Evolutionary conservation across 1,284 basidiomycete species (phyloP).

Genomic region (Melampsora americana): DNA sequence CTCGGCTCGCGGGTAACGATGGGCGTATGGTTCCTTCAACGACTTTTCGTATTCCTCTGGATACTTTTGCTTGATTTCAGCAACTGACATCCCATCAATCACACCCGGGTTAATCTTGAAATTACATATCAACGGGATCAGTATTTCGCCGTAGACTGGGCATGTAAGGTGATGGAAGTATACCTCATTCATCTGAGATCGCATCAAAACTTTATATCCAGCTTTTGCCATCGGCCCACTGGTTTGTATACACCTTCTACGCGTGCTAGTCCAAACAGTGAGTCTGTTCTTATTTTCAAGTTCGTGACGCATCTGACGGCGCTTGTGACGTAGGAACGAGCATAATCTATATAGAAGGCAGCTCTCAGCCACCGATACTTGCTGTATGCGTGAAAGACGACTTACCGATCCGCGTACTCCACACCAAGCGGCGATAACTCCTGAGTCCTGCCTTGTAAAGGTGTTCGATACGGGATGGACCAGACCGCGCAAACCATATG

Average conservation of each 20-base stretch:
- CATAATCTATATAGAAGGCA: too few species aligned
- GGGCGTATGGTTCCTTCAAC: conserved; percentile 72
- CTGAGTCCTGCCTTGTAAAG: conserved; percentile 97
- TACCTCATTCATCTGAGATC: conserved; percentile 44
- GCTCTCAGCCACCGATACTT: too few species aligned
- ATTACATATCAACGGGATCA: neutral
- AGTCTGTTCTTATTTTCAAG: conserved; percentile 39
- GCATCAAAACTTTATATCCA: conserved; percentile 41
- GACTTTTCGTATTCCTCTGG: conserved; percentile 92
- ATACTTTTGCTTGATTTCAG: conserved; percentile 83
- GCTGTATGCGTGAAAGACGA: too few species aligned
- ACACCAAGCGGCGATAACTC: conserved; percentile 90
- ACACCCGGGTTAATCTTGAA: conserved; percentile 84
- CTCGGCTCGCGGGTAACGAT: conserved; percentile 57
- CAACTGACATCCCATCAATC: conserved; percentile 88
- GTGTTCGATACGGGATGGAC: conserved; percentile 74
- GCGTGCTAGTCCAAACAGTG: conserved; percentile 87
- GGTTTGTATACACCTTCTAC: conserved; percentile 86
- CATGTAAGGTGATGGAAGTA: neutral
- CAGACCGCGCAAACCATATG: conserved; percentile 42
- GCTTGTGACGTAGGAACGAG: conserved; percentile 49
- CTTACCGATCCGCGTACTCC: conserved; percentile 75
- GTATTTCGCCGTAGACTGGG: neutral
- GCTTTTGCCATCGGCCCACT: conserved; percentile 59
- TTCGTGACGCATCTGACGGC: conserved; percentile 50